phyloP scores from a whole-genome alignment of 805 yeast genomes.

The Pichia membranifaciens region DNA sequence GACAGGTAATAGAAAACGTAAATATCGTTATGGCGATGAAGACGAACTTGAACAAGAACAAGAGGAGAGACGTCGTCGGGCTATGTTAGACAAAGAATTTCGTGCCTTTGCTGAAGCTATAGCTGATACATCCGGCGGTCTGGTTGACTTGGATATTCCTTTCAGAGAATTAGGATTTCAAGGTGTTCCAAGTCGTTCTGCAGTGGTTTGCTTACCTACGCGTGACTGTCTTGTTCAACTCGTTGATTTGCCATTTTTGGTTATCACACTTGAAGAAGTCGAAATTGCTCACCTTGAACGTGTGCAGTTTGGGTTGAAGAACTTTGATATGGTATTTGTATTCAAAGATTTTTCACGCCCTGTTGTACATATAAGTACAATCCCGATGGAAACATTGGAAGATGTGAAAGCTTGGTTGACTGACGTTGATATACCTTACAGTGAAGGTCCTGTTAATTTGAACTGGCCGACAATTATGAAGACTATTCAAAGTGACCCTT shows the following conservation, averaged over 20 bases:
- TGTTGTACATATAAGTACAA: slow-evolving; percentile 88
- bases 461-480: slow-evolving; percentile 96
- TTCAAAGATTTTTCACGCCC: slow-evolving; percentile 86
- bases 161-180: slow-evolving; percentile 94
- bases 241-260: slow-evolving; percentile 91
- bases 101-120: slow-evolving; percentile 83
- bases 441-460: slow-evolving; percentile 92
- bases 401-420: slow-evolving; percentile 94
- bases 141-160: slow-evolving; percentile 85
- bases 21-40: slow-evolving; percentile 89
- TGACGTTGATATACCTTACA: slow-evolving; percentile 93
- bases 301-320: slow-evolving; percentile 93
- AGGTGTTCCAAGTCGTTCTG: slow-evolving; percentile 95
- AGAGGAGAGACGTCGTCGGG: slow-evolving; percentile 91
- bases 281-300: slow-evolving; percentile 95
- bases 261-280: slow-evolving; percentile 82
- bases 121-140: slow-evolving; percentile 79
- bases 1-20: slow-evolving; percentile 89
- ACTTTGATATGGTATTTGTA: slow-evolving; percentile 94
- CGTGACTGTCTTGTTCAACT: slow-evolving; percentile 94
- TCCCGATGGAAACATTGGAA: slow-evolving; percentile 87
- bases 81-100: slow-evolving; percentile 86
- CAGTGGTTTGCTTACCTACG: slow-evolving; percentile 93
- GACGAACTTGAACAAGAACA: slow-evolving; percentile 98
- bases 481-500: slow-evolving; percentile 86